Evolutionary conservation across 75 land plant species (phyloP).

Genomic region (Pinus albicaulis): DNA sequence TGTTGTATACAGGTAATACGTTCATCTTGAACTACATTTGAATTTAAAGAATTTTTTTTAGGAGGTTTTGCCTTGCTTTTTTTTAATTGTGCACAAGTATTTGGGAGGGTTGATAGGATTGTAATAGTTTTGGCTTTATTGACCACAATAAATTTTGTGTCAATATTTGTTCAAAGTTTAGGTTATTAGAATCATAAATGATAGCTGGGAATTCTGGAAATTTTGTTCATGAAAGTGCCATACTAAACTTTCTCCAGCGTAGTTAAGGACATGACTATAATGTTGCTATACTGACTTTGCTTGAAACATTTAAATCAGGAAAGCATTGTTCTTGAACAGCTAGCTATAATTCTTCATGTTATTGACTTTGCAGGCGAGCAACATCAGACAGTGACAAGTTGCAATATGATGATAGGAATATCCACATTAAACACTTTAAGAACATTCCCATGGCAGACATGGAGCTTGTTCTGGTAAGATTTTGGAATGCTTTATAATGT

Average conservation of each 20-base stretch:
- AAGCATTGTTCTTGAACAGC: background rate
- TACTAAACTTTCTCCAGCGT: too few species aligned
- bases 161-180: background rate
- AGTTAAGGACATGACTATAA: background rate
- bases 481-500: background rate
- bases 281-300: background rate
- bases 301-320: background rate
- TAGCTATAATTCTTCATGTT: background rate
- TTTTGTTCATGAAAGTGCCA: too few species aligned
- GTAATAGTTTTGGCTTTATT: background rate
- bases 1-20: conserved; percentile 82
- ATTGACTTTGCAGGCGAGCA: conserved; percentile 46
- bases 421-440: conserved; percentile 84
- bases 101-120: background rate
- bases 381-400: conserved; percentile 17
- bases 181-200: background rate
- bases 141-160: too few species aligned
- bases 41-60: background rate
- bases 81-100: background rate
- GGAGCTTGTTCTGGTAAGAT: conserved; percentile 92
- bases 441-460: conserved; percentile 99
- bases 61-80: background rate
- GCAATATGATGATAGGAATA: conserved; percentile 54
- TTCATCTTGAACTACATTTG: background rate
- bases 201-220: background rate